Percentiles rank a stretch among this genome's conserved stretches.
Evolutionary conservation across 257 asterid genomes (phyloP).

Genomic region (Jacaranda mimosifolia): DNA sequence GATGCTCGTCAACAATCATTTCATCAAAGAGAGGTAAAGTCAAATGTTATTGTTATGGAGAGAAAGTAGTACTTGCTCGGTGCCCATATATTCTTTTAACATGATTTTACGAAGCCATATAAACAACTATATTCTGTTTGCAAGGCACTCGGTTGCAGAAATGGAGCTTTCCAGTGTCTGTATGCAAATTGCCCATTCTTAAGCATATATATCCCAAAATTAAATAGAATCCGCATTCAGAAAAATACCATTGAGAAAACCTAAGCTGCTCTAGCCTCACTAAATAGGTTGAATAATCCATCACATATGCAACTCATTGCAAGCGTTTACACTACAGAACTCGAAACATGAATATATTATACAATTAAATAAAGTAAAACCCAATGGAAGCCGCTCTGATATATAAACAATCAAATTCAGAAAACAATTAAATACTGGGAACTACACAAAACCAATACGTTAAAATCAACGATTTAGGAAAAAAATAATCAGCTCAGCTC

Average conservation of each 20-base stretch:
- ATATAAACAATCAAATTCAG: no score
- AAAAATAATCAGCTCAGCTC: not conserved
- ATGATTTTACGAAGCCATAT: not conserved
- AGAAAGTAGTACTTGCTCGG: not conserved
- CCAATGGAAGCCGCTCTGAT: no score
- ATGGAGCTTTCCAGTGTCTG: not conserved
- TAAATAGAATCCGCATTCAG: not conserved
- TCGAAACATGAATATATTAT: no score
- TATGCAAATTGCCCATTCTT: not conserved
- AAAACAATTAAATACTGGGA: no score
- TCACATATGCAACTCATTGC: not conserved
- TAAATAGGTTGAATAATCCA: not conserved
- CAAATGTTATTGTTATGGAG: not conserved
- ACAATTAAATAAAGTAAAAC: not conserved
- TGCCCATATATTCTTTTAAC: no score
- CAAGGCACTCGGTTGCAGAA: not conserved
- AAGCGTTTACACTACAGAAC: not conserved
- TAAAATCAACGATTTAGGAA: not conserved
- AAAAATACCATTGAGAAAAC: not conserved
- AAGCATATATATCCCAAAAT: not conserved
- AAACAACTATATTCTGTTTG: not conserved
- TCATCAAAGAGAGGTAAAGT: not conserved
- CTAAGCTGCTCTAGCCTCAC: not conserved
- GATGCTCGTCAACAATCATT: not conserved
- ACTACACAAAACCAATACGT: not conserved